A percentile compares a stretch with the other conserved stretches of the same genome.
Conservation (phyloP, 805 yeast genomes). For the Ogataea corticis region DNA sequence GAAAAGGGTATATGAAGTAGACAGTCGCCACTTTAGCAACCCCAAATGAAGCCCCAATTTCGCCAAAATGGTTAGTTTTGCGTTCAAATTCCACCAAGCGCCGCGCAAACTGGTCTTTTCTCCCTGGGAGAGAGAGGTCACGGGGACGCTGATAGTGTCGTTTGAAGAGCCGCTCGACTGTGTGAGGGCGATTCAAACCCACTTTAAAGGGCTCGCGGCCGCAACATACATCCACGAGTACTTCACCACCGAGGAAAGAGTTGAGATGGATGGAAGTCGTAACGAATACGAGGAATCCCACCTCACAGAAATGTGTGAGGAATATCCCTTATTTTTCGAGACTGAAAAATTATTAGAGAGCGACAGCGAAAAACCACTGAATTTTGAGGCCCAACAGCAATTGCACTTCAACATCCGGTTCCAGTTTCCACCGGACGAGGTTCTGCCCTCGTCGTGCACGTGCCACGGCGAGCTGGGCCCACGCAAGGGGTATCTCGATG, state of each 20-base stretch:
- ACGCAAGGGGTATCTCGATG: slow-evolving; percentile 13
- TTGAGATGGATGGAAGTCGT: slow-evolving; percentile 17
- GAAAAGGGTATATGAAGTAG: not conserved
- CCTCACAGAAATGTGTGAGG: slow-evolving; percentile 7
- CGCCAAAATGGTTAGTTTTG: slow-evolving; percentile 12
- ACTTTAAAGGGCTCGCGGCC: slow-evolving; percentile 13
- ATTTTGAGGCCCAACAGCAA: slow-evolving; percentile 4
- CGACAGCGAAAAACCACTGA: not conserved
- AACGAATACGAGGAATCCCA: slow-evolving; percentile 7
- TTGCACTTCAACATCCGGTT: slow-evolving; percentile 12
- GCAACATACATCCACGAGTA: slow-evolving; percentile 11
- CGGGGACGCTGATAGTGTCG: slow-evolving; percentile 13
- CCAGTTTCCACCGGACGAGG: slow-evolving; percentile 18
- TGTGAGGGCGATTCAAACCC: slow-evolving; percentile 11
- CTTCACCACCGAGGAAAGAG: slow-evolving; percentile 9
- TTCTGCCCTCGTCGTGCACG: slow-evolving; percentile 19
- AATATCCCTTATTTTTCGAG: slow-evolving; percentile 14
- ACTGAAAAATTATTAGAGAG: slow-evolving; percentile 1
- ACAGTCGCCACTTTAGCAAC: not conserved
- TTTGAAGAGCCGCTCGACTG: slow-evolving; percentile 7
- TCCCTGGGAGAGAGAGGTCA: slow-evolving; percentile 14
- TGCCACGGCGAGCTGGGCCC: slow-evolving; percentile 14
- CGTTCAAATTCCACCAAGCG: slow-evolving; percentile 7
- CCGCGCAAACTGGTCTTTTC: slow-evolving; percentile 15
- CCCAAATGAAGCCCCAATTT: not conserved